Evolutionary conservation across 441 rosid genomes (phyloP).

Genomic region (Bocquillonia castaneifolia): DNA sequence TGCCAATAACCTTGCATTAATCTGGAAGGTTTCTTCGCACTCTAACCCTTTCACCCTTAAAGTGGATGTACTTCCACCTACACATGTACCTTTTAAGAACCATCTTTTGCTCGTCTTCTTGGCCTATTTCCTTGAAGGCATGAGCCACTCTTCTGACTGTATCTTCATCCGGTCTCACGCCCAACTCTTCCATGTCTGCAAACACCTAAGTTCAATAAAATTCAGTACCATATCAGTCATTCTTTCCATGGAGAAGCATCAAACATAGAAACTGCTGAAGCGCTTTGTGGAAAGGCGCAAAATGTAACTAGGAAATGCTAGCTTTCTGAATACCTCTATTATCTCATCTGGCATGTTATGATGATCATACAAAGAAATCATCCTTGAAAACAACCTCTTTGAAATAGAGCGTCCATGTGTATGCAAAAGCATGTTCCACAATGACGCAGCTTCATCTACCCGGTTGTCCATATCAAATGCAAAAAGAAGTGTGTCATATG

Average conservation of each 20-base stretch:
- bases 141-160: slow-evolving; percentile 53
- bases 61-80: slow-evolving; percentile 70
- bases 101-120: slow-evolving; percentile 51
- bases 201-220: slow-evolving; percentile 47
- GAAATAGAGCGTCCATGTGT: slow-evolving; percentile 66
- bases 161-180: slow-evolving; percentile 76
- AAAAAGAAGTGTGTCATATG: slow-evolving; percentile 64
- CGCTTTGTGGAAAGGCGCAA: too few species aligned
- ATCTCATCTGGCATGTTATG: slow-evolving; percentile 58
- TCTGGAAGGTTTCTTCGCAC: slow-evolving; percentile 48
- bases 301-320: neutral
- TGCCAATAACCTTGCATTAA: slow-evolving; percentile 7
- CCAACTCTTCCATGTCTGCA: slow-evolving; percentile 86
- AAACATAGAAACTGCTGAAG: neutral
- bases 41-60: slow-evolving; percentile 70
- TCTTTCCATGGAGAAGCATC: neutral
- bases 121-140: slow-evolving; percentile 52
- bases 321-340: slow-evolving; percentile 48
- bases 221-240: neutral
- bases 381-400: slow-evolving; percentile 68
- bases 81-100: slow-evolving; percentile 50
- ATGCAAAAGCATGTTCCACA: slow-evolving; percentile 83
- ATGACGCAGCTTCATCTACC: slow-evolving; percentile 71
- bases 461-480: slow-evolving; percentile 81
- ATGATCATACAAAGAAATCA: slow-evolving; percentile 75